These are phyloP conservation scores for Kockovaella imperatae DNA, from an alignment of 768 basidiomycete genomes.

Conservation along the genomic window DNA sequence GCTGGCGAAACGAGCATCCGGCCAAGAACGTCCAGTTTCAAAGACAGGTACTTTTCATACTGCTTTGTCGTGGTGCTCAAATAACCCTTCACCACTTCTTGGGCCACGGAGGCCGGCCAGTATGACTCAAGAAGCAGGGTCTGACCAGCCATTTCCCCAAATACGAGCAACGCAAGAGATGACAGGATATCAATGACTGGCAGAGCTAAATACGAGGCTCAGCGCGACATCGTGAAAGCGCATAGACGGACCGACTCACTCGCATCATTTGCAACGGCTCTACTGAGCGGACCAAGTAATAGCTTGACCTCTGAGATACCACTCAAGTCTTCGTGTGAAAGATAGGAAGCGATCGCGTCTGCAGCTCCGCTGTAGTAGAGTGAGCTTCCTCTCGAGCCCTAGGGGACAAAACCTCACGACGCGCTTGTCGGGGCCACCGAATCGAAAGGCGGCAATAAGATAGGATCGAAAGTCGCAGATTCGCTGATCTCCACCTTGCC, in stretches of 20 bases:
- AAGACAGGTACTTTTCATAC: too few relatives aligned
- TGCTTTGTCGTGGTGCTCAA: not conserved
- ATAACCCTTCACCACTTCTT: not conserved
- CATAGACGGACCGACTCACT: slow-evolving; percentile 9
- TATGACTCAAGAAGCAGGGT: too few relatives aligned
- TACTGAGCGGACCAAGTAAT: slow-evolving; percentile 13
- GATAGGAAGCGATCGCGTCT: slow-evolving; percentile 14
- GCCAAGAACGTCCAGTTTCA: too few relatives aligned
- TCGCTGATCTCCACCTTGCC: not conserved
- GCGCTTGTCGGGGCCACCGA: not conserved
- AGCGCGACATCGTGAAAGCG: not conserved
- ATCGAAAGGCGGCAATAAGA: slow-evolving; percentile 14
- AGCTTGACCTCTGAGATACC: slow-evolving; percentile 23
- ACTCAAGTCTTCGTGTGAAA: slow-evolving; percentile 12
- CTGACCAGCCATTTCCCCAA: slow-evolving; percentile 12
- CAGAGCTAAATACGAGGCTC: slow-evolving; percentile 2
- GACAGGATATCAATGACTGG: slow-evolving; percentile 10
- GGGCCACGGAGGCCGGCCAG: too few relatives aligned
- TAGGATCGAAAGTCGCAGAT: slow-evolving; percentile 4
- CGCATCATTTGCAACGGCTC: slow-evolving; percentile 7
- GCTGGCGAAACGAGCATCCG: too few relatives aligned
- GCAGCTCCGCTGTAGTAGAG: slow-evolving; percentile 3
- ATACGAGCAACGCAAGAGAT: slow-evolving; percentile 12
- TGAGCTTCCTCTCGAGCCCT: not conserved
- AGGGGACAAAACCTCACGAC: slow-evolving; percentile 4